A percentile compares a stretch with the other conserved stretches of the same genome.
Conservation (phyloP, 176 grass and related monocot species). For the Avena eriantha region DNA sequence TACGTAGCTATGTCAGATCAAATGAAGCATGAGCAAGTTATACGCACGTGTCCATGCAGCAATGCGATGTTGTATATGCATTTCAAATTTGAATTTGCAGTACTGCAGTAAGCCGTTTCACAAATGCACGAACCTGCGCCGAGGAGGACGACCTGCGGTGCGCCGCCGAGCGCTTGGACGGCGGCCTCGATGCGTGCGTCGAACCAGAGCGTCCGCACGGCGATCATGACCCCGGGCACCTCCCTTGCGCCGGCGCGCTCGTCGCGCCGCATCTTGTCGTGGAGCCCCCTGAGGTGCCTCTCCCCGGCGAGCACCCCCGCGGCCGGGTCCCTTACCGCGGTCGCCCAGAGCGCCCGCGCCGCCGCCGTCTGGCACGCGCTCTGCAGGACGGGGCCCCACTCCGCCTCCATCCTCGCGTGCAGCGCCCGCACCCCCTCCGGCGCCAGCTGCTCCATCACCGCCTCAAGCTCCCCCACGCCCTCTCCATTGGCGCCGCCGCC, state of each 20-base stretch:
- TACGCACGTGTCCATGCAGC: background rate
- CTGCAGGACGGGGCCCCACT: slow-evolving; percentile 82
- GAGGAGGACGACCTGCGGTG: slow-evolving; percentile 83
- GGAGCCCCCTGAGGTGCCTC: slow-evolving; percentile 57
- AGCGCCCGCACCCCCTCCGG: slow-evolving; percentile 65
- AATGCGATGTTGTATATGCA: background rate
- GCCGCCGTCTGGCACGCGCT: slow-evolving; percentile 97
- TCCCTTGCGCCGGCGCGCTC: slow-evolving; percentile 65
- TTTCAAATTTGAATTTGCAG: background rate
- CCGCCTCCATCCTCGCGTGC: slow-evolving; percentile 70
- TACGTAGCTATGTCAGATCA: background rate
- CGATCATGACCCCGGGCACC: slow-evolving; percentile 87
- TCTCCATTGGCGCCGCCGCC: background rate
- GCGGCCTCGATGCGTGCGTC: slow-evolving; percentile 76
- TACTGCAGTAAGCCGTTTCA: background rate
- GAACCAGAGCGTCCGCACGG: slow-evolving; percentile 92
- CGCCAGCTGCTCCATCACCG: slow-evolving; percentile 55
- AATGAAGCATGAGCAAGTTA: background rate
- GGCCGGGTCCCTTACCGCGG: slow-evolving; percentile 69
- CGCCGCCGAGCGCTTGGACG: slow-evolving; percentile 51
- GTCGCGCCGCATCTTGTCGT: slow-evolving; percentile 81
- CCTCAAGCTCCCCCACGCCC: slow-evolving; percentile 33
- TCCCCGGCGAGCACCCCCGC: slow-evolving; percentile 82
- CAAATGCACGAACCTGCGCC: slow-evolving; percentile 77
- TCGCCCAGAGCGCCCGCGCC: slow-evolving; percentile 74